Conservation (phyloP, 305 asterid species). For the Fraxinus floribunda region DNA sequence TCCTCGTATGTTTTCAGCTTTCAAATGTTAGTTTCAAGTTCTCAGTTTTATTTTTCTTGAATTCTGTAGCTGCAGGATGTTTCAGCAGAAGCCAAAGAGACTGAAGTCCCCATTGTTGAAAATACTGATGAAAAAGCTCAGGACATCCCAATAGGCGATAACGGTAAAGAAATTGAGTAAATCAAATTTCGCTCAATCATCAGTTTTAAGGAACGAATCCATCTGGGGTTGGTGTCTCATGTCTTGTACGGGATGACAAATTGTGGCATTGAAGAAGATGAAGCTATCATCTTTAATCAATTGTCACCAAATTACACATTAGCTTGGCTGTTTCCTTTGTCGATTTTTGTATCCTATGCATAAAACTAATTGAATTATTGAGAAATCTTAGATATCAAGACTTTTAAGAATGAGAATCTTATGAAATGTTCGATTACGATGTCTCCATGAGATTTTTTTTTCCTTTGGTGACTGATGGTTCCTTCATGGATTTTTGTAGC, state of each 20-base stretch:
- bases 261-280: constrained; percentile 16
- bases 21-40: background rate
- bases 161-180: constrained; percentile 34
- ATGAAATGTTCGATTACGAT: background rate
- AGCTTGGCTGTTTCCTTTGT: background rate
- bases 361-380: background rate
- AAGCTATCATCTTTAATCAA: constrained; percentile 17
- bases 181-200: constrained; percentile 12
- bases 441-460: background rate
- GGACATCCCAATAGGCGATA: constrained; percentile 32
- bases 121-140: constrained; percentile 29
- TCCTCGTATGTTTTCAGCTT: background rate
- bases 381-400: background rate
- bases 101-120: constrained; percentile 33
- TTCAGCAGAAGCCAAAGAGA: constrained; percentile 31
- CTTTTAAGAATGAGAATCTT: background rate
- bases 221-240: background rate
- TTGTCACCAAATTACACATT: constrained; percentile 17
- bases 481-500: background rate
- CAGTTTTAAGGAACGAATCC: constrained; percentile 8
- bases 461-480: background rate
- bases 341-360: background rate
- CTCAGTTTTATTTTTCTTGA: constrained; percentile 20
- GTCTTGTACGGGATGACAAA: constrained; percentile 6
- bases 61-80: constrained; percentile 58